A percentile compares a stretch with the other conserved stretches of the same genome.
Evolutionary conservation across 345 rosid genomes (phyloP).

Genomic region (Barbarea vulgaris): DNA sequence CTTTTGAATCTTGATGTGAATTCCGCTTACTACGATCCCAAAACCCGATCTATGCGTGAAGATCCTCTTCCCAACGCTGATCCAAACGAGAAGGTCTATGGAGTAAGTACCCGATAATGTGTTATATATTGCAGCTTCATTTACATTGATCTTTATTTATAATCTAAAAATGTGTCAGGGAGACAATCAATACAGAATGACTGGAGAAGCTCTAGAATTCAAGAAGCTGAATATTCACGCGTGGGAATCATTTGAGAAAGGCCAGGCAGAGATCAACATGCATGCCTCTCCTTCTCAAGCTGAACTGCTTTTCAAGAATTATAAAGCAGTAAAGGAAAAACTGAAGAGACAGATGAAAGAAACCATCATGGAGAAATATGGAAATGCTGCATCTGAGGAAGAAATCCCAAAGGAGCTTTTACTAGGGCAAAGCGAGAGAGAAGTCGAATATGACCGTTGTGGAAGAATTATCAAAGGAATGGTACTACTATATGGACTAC

Average conservation of each 20-base stretch:
- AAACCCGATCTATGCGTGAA: constrained; percentile 78
- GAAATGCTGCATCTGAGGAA: constrained; percentile 64
- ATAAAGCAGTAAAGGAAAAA: constrained; percentile 53
- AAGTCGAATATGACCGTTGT: constrained; percentile 77
- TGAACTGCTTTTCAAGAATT: constrained; percentile 61
- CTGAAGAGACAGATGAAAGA: constrained; percentile 57
- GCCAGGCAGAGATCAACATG: constrained; percentile 67
- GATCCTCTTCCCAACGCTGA: constrained; percentile 88
- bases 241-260: constrained; percentile 74
- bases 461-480: constrained; percentile 71
- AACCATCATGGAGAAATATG: constrained; percentile 62
- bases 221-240: constrained; percentile 64
- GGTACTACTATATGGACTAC: constrained; percentile 43
- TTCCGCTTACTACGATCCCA: constrained; percentile 71
- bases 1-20: constrained; percentile 69
- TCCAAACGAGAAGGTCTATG: constrained; percentile 77
- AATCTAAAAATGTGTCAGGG: constrained; percentile 43
- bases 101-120: constrained; percentile 33
- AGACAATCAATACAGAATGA: constrained; percentile 63
- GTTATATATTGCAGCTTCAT: background rate
- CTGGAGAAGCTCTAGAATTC: constrained; percentile 79
- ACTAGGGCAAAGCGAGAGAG: constrained; percentile 74
- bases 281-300: constrained; percentile 89
- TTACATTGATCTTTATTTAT: background rate
- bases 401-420: constrained; percentile 69